Base-by-base conservation (phyloP, 257 asterid species). In the Fraxinus anomala region DNA sequence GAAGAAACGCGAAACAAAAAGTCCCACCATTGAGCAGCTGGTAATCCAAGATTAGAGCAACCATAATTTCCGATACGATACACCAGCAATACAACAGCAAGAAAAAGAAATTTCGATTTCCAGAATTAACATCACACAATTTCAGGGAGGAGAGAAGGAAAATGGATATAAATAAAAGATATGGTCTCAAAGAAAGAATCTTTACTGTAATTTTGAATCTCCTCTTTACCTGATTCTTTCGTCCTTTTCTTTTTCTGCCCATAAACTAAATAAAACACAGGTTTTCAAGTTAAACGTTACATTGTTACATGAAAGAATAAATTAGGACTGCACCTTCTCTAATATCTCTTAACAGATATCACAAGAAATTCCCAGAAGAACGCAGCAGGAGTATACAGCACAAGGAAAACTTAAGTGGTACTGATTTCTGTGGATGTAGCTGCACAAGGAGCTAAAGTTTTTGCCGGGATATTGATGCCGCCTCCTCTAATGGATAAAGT, bases 401-500 rank as follows among this genome's bases (percentile, higher is more conserved):
- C 37, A 39, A 51, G 73, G 71, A 82, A 39, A 82, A 73, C 70
- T 76, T 71, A 86, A 39, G 83, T 36, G 61, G 80, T 65, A 73
- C 84, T 84, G 68, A 73, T 82, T 59, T 76, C 78, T 8, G 82
- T 51, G 42, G 82, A 65, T 39, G 79, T 76, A 37, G 78, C 72
- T 13, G 84, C 71, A 42, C 71, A 71, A 67, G 88, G 87, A 71
- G 87, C 81, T 79, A 80, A 67, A 70, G 83, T 71, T 83, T 85
- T 87, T 4, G 84, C 65, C 0, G 79, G 87, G 42, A 85, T 70
- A 72, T 34, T 79, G 79, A 87, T 47, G 21, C 85, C 89, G 42
- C 85, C 86, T 40, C 87, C 87, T 79, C 82, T 85, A 23, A 87
- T 34, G 34, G 87, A 85, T 71, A 85, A 3, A 13, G 85, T 78